Evolutionary conservation across 2,329 filamentous ascomycete genomes (phyloP).

Genomic region (Fusarium domesticum): DNA sequence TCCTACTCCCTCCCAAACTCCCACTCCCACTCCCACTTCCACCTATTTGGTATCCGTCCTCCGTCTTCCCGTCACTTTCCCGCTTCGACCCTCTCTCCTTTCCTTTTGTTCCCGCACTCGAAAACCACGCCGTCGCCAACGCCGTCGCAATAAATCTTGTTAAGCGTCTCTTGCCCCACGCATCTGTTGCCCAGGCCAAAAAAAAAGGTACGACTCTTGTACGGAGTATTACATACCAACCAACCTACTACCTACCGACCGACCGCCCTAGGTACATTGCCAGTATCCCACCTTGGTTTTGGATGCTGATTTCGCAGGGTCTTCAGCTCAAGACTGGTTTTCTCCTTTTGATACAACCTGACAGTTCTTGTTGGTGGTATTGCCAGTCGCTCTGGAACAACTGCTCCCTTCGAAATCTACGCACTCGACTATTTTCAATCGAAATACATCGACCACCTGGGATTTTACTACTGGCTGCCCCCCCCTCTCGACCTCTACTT

Average conservation of each 20-base stretch:
- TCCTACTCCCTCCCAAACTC: conserved; percentile 19
- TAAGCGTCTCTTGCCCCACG: conserved; percentile 5
- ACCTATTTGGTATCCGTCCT: conserved; percentile 20
- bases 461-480: background rate
- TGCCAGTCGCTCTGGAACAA: background rate
- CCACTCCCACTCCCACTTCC: conserved; percentile 12
- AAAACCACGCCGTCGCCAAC: conserved; percentile 24
- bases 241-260: no score
- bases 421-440: background rate
- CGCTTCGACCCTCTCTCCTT: conserved; percentile 22
- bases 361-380: no score
- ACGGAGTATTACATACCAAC: no score
- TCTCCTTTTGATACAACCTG: no score
- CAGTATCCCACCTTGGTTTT: background rate
- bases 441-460: background rate
- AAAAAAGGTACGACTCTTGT: no score
- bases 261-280: background rate
- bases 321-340: background rate
- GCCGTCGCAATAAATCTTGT: conserved; percentile 15
- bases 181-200: background rate
- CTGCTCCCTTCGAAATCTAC: background rate
- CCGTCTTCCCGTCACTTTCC: conserved; percentile 24
- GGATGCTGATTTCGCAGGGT: background rate
- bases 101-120: conserved; percentile 27
- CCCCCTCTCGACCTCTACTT: no score